Evolutionary conservation across 129 eudicot species (phyloP), one percentile per base, ranked within the genome.

Genomic region (Glebionis coronaria): DNA sequence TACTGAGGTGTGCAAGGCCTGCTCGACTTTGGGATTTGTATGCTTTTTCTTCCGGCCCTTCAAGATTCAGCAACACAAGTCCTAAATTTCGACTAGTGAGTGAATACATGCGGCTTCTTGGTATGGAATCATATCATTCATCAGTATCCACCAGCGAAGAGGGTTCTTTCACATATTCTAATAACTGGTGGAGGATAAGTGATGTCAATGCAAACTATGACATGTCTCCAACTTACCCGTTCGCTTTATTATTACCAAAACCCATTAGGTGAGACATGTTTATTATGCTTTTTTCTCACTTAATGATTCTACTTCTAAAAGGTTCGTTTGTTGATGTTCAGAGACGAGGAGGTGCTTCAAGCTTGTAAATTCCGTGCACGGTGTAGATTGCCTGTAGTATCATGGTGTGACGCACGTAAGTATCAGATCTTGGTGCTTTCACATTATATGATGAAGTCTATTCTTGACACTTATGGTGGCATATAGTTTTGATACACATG

Each of bases 301-400:
- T 19, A 21, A 35, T 35, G 42, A 35, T 63, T 45, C 56, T 12
- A 31, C 35, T 25, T 21, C 54, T 9, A 45, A 52, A 55, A 49
- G 52, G 29, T 8, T 20, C 9, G 51, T 47, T 27, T 67, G 59
- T 81, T 73, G 49, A 59, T 85, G 42, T 68, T 65, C 65, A 94
- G 99, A 75, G 97, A 94, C 76, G 95, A 73, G 66, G 97, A 94
- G 70, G 85, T 94, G 68, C 85, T 68, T 14, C 99, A 94, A 79
- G 97, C 99, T 70, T 86, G 90, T 74, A 81, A 84, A n/a, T 94
- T 94, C 54, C 97, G 99, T 78, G 97, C 99, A 55, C 82, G 99
- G 50, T 79, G 85, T 76, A 82, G 99, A 64, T 80, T 94, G 76
- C 99, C 99, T 77, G 90, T 70, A 56, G 84, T 94, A 62, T 80